Evolutionary conservation across 202 grass and related monocot species (phyloP).

Genomic region (Schoenoplectus triqueter): DNA sequence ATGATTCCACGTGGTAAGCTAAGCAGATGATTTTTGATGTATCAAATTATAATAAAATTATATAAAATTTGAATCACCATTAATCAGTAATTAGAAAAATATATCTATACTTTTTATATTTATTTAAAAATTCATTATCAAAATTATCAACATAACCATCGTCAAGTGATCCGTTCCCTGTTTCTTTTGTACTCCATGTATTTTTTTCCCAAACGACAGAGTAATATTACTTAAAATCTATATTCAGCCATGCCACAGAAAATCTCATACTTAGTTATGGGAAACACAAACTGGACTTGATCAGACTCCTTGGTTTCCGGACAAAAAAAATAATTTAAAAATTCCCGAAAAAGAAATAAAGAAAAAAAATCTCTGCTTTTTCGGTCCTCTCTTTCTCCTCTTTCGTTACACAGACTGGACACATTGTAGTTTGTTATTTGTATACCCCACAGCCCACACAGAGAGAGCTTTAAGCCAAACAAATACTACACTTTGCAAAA

Average conservation of each 20-base stretch:
- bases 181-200: no score
- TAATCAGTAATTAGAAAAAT: no score
- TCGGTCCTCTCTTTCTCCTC: slow-evolving; percentile 8
- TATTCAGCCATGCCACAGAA: not conserved
- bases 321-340: slow-evolving; percentile 14
- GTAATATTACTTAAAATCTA: no score
- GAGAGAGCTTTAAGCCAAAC: slow-evolving; percentile 34
- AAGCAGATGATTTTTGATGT: not conserved
- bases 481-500: slow-evolving; percentile 37
- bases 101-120: no score
- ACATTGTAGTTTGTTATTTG: not conserved
- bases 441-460: not conserved
- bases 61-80: no score
- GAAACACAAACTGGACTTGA: slow-evolving; percentile 28
- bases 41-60: not conserved
- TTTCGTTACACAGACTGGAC: slow-evolving; percentile 19
- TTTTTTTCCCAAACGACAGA: no score
- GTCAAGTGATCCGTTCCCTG: no score
- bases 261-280: slow-evolving; percentile 13
- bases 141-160: no score
- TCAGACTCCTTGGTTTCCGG: slow-evolving; percentile 31
- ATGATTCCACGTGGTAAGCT: not conserved
- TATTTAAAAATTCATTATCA: no score
- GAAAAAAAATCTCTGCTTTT: slow-evolving; percentile 30
- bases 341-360: not conserved